Percentiles rank a stretch among this genome's conserved stretches.
phyloP scores from a whole-genome alignment of 495 filamentous ascomycete species.

The Choiromyces venosus region DNA sequence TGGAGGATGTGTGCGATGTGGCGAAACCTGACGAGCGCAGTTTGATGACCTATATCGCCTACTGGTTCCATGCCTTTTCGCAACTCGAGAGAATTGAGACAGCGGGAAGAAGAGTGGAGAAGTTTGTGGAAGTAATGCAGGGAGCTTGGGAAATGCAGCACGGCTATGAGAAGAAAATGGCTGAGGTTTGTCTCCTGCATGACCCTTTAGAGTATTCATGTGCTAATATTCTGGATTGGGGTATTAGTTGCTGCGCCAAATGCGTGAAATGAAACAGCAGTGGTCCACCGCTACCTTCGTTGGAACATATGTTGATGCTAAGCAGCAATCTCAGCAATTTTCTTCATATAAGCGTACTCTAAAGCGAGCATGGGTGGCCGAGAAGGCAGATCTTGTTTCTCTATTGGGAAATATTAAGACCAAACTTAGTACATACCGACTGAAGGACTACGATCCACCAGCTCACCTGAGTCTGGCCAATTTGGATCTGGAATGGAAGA shows the following conservation, averaged over 20 bases:
- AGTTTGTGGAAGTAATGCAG: conserved; percentile 98
- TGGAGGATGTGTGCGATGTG: conserved; percentile 97
- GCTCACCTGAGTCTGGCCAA: conserved; percentile 69
- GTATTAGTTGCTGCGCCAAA: conserved; percentile 57
- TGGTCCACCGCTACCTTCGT: conserved; percentile 79
- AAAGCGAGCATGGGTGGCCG: conserved; percentile 92
- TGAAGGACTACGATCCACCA: conserved; percentile 87
- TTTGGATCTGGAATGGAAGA: conserved; percentile 75
- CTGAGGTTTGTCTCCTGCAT: conserved; percentile 42
- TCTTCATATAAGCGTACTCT: conserved; percentile 76
- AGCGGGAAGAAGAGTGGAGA: conserved; percentile 90
- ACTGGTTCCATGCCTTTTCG: conserved; percentile 99
- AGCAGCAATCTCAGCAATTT: conserved; percentile 75
- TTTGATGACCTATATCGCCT: conserved; percentile 98
- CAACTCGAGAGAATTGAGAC: conserved; percentile 98
- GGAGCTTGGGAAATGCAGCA: conserved; percentile 99
- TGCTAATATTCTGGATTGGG: conserved; percentile 28
- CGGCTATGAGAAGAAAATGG: conserved; percentile 84
- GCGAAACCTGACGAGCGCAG: conserved; percentile 90
- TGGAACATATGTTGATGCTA: conserved; percentile 89
- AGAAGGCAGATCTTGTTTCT: conserved; percentile 90
- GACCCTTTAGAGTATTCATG: background rate
- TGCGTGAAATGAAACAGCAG: conserved; percentile 61
- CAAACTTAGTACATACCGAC: conserved; percentile 87
- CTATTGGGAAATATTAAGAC: conserved; percentile 98